A percentile compares a stretch with the other conserved stretches of the same genome.
These are phyloP conservation scores for Chaetomium tenue DNA, from an alignment of 495 filamentous ascomycete species.

Conservation along the genomic window DNA sequence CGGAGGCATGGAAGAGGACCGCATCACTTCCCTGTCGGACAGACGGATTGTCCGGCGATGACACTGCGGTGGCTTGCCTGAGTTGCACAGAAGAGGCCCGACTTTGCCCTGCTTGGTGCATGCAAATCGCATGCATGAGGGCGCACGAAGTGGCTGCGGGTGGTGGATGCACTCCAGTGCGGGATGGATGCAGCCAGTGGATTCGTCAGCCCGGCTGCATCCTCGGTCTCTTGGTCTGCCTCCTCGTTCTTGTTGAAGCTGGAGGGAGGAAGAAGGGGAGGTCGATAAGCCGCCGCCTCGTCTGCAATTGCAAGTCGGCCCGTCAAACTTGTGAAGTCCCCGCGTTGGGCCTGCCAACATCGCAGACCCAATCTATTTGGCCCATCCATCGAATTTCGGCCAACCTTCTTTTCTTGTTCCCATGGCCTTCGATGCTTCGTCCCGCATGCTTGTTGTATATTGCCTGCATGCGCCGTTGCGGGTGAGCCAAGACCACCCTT, in stretches of 20 bases:
- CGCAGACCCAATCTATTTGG: conserved; percentile 36
- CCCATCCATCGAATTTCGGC: conserved; percentile 27
- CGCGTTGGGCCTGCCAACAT: conserved; percentile 27
- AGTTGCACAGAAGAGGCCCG: conserved; percentile 5
- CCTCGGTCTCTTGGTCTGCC: neutral
- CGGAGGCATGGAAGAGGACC: neutral
- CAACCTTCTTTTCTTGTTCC: conserved; percentile 30
- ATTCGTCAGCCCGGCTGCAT: conserved; percentile 7
- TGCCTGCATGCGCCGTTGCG: conserved; percentile 33
- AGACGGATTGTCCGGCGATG: neutral
- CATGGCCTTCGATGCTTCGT: conserved; percentile 23
- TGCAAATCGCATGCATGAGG: conserved; percentile 13
- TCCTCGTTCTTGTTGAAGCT: neutral
- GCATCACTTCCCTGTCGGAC: neutral
- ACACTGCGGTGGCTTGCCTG: conserved; percentile 22
- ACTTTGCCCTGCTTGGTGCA: conserved; percentile 6
- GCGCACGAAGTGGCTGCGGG: neutral
- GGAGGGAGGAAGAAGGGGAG: neutral
- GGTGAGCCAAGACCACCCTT: conserved; percentile 25
- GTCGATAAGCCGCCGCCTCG: neutral
- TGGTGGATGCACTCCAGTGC: neutral
- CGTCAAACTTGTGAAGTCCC: conserved; percentile 18
- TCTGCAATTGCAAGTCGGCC: conserved; percentile 18
- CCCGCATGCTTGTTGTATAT: conserved; percentile 27
- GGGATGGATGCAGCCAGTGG: neutral